Evolutionary conservation across 2,329 filamentous ascomycete species (phyloP).

Genomic region (Colletotrichum tofieldiae): DNA sequence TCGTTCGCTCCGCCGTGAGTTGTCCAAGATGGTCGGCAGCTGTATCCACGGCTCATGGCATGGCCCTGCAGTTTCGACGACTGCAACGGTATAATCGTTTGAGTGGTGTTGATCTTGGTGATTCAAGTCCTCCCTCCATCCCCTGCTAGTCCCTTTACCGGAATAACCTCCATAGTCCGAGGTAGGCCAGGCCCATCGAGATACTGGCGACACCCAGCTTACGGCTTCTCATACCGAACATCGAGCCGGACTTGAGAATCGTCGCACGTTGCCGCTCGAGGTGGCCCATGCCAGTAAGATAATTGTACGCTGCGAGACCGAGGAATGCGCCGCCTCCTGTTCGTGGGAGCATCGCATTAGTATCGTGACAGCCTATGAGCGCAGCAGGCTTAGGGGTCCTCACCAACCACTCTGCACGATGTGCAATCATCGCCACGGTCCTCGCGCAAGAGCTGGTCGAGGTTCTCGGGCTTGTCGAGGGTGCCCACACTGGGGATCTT

Average conservation of each 20-base stretch:
- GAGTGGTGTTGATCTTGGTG: conserved; percentile 18
- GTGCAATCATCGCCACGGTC: conserved; percentile 77
- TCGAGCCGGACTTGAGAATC: conserved; percentile 78
- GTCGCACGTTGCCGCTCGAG: conserved; percentile 76
- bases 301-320: conserved; percentile 83
- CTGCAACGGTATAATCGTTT: not conserved
- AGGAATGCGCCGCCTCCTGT: conserved; percentile 82
- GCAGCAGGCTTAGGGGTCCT: conserved; percentile 48
- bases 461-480: conserved; percentile 74
- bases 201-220: conserved; percentile 77
- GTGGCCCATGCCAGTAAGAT: conserved; percentile 81
- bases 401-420: conserved; percentile 81
- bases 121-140: not conserved
- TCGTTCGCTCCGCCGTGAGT: not conserved
- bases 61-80: not conserved
- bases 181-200: conserved; percentile 76
- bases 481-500: conserved; percentile 66
- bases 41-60: not conserved
- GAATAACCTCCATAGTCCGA: conserved; percentile 79
- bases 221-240: conserved; percentile 81
- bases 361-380: not conserved
- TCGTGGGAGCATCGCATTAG: conserved; percentile 18
- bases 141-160: conserved; percentile 57
- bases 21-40: not conserved
- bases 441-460: conserved; percentile 70